Evolutionary conservation across 1,284 basidiomycete genomes (phyloP).

Genomic region (Leccinum pachyderme): DNA sequence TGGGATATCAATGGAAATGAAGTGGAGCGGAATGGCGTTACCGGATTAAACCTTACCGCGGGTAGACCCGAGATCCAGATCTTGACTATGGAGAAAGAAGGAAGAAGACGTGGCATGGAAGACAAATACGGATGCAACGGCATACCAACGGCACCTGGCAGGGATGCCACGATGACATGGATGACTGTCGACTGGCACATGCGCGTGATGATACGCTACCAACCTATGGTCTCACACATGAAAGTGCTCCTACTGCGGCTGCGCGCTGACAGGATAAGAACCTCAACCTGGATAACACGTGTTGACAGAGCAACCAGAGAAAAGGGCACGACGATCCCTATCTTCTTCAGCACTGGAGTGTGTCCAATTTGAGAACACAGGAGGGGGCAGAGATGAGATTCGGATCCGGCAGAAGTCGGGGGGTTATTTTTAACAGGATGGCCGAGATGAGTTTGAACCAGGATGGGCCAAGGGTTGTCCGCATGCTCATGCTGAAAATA

Average conservation of each 20-base stretch:
- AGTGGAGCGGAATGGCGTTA: slow-evolving; percentile 3
- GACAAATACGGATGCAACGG: not conserved
- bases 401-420: slow-evolving; percentile 20
- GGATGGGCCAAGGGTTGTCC: slow-evolving; percentile 21
- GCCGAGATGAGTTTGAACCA: not conserved
- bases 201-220: slow-evolving; percentile 8
- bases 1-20: not conserved
- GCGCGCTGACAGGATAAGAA: slow-evolving; percentile 12
- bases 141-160: not conserved
- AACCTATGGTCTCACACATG: not conserved
- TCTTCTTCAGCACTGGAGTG: slow-evolving; percentile 9
- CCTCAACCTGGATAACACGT: slow-evolving; percentile 28
- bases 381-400: slow-evolving; percentile 24
- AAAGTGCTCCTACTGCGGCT: slow-evolving; percentile 2
- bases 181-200: slow-evolving; percentile 5
- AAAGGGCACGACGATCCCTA: slow-evolving; percentile 12
- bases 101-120: not conserved
- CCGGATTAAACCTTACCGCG: not conserved
- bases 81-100: not conserved
- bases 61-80: slow-evolving; percentile 21
- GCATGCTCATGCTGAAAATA: slow-evolving; percentile 2
- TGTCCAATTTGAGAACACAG: slow-evolving; percentile 21
- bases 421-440: slow-evolving; percentile 7
- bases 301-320: slow-evolving; percentile 13
- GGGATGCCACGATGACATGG: not conserved